Percentiles rank a stretch among this genome's conserved stretches.
phyloP scores from a whole-genome alignment of 2,329 filamentous ascomycete species.

The Fusarium poae region DNA sequence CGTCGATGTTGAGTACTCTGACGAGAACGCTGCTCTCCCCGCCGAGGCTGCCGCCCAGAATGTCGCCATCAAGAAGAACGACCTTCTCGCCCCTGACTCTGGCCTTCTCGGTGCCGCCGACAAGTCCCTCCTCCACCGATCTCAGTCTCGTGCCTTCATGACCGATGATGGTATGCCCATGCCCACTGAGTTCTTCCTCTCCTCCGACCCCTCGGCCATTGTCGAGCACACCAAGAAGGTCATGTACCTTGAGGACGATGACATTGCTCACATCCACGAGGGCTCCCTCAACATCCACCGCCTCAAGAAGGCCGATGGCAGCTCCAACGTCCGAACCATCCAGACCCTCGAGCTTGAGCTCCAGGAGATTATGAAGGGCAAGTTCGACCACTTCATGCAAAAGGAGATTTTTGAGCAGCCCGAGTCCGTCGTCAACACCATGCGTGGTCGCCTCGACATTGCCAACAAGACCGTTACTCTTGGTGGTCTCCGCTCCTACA shows the following conservation, averaged over 20 bases:
- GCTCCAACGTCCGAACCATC: constrained; percentile 96
- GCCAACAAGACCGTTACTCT: constrained; percentile 96
- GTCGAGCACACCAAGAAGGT: constrained; percentile 99
- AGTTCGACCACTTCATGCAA: constrained; percentile 99
- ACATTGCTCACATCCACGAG: constrained; percentile 99
- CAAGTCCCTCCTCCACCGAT: constrained; percentile 98
- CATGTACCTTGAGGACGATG: constrained; percentile 98
- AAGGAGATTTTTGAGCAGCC: constrained; percentile 99
- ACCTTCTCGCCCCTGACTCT: constrained; percentile 73
- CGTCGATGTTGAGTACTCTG: constrained; percentile 96
- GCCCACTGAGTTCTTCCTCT: constrained; percentile 99
- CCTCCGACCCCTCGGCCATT: constrained; percentile 97
- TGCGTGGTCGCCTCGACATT: constrained; percentile 96
- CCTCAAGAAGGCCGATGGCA: constrained; percentile 95
- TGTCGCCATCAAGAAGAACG: constrained; percentile 92
- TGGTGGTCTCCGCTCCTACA: constrained; percentile 95
- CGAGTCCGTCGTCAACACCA: constrained; percentile 99
- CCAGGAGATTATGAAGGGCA: constrained; percentile 99
- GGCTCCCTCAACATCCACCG: constrained; percentile 99
- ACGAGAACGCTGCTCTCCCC: constrained; percentile 84
- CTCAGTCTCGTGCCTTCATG: constrained; percentile 98
- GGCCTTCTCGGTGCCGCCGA: constrained; percentile 86
- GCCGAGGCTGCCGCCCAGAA: constrained; percentile 97
- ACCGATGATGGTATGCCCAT: constrained; percentile 98
- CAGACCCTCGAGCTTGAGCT: constrained; percentile 99